Evolutionary conservation across 129 eudicot species (phyloP).

Genomic region (Smallanthus sonchifolius): DNA sequence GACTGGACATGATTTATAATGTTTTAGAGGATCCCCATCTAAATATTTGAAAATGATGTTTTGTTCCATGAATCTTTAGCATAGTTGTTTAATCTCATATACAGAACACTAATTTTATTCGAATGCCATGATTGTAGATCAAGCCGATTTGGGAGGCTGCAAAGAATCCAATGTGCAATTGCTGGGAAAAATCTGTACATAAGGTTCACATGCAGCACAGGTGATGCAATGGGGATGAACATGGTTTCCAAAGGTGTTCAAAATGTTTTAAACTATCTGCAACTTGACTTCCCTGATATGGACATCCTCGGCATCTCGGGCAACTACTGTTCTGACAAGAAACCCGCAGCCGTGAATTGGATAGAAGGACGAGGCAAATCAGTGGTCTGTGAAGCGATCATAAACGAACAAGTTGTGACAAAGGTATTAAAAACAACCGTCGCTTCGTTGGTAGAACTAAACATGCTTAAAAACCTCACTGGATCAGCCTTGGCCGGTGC

Average conservation of each 20-base stretch:
- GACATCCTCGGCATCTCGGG: constrained; percentile 68
- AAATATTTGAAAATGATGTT: too few species aligned
- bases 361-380: constrained; percentile 57
- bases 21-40: not conserved
- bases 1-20: not conserved
- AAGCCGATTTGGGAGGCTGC: constrained; percentile 61
- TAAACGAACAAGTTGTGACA: constrained; percentile 50
- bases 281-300: constrained; percentile 51
- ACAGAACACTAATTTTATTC: not conserved
- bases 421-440: constrained; percentile 55
- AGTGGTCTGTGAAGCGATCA: constrained; percentile 56
- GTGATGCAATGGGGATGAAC: constrained; percentile 79
- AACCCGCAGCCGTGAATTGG: constrained; percentile 62
- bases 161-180: constrained; percentile 44
- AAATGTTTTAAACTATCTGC: constrained; percentile 52
- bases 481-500: constrained; percentile 77
- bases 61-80: not conserved
- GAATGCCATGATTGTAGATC: constrained; percentile 34
- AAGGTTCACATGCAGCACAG: constrained; percentile 63
- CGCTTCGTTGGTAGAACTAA: constrained; percentile 58
- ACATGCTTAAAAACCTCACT: constrained; percentile 65
- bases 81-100: not conserved
- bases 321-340: constrained; percentile 55
- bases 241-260: constrained; percentile 63
- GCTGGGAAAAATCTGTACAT: constrained; percentile 68